Evolutionary conservation across 164 flowering plant genomes (phyloP).

Genomic region (grape (Vitis vinifera)): ASM3070453v1 NC_081816.1:2064501-2065000

Average conservation of each 20-base stretch:
- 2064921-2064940: slow-evolving; percentile 14
- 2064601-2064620: background rate
- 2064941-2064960: slow-evolving; percentile 39
- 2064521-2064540: too few species aligned
- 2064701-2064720: slow-evolving; percentile 64
- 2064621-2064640: background rate
- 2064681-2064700: slow-evolving; percentile 60
- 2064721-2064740: slow-evolving; percentile 56
- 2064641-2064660: slow-evolving; percentile 38
- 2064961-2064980: slow-evolving; percentile 40
- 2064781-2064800: background rate
- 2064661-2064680: slow-evolving; percentile 58
- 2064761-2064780: slow-evolving; percentile 40
- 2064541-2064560: too few species aligned
- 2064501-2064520: too few species aligned
- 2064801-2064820: background rate
- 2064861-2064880: slow-evolving; percentile 19
- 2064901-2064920: slow-evolving; percentile 18
- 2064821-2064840: background rate
- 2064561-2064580: too few species aligned
- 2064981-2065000: slow-evolving; percentile 11
- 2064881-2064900: slow-evolving; percentile 9
- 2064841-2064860: background rate
- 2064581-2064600: too few species aligned
- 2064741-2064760: slow-evolving; percentile 67